These are phyloP conservation scores for Boletus barrowsii DNA, from an alignment of 768 basidiomycete genomes.

Conservation along the genomic window DNA sequence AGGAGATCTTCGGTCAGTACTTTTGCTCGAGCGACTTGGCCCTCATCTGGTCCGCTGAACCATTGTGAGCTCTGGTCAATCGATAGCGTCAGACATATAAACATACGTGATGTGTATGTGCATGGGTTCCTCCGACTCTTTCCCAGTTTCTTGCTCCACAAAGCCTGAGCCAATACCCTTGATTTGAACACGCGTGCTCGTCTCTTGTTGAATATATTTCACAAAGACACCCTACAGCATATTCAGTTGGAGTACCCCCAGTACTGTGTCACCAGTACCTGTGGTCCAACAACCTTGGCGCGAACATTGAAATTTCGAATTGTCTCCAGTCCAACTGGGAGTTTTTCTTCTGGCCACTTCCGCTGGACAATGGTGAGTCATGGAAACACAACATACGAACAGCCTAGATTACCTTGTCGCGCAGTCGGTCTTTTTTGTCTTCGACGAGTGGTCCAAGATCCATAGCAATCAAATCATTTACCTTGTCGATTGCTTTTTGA, in stretches of 20 bases:
- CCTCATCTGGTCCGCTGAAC: conserved; percentile 72
- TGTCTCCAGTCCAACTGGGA: conserved; percentile 83
- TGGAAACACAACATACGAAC: not conserved
- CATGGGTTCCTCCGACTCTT: conserved; percentile 86
- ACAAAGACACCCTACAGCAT: conserved; percentile 78
- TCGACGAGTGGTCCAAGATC: conserved; percentile 82
- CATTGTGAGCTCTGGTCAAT: conserved; percentile 11
- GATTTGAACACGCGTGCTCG: conserved; percentile 93
- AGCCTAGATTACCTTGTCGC: conserved; percentile 55
- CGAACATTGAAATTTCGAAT: conserved; percentile 96
- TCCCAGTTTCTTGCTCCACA: conserved; percentile 85
- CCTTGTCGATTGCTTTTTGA: conserved; percentile 63
- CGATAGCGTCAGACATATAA: conserved; percentile 6
- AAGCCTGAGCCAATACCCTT: conserved; percentile 95
- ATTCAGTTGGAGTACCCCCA: not conserved
- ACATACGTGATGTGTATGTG: conserved; percentile 89
- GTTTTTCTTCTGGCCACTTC: conserved; percentile 98
- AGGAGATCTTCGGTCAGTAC: conserved; percentile 86
- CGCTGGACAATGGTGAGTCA: conserved; percentile 45
- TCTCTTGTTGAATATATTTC: conserved; percentile 97
- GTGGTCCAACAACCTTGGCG: conserved; percentile 96
- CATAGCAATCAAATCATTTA: conserved; percentile 68
- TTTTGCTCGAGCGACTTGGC: conserved; percentile 83
- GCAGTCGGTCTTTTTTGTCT: conserved; percentile 65
- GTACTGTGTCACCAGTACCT: conserved; percentile 44